Percentiles rank a stretch among this genome's conserved stretches.
phyloP scores from a whole-genome alignment of 768 basidiomycete species.

The Suillus lakei region DNA sequence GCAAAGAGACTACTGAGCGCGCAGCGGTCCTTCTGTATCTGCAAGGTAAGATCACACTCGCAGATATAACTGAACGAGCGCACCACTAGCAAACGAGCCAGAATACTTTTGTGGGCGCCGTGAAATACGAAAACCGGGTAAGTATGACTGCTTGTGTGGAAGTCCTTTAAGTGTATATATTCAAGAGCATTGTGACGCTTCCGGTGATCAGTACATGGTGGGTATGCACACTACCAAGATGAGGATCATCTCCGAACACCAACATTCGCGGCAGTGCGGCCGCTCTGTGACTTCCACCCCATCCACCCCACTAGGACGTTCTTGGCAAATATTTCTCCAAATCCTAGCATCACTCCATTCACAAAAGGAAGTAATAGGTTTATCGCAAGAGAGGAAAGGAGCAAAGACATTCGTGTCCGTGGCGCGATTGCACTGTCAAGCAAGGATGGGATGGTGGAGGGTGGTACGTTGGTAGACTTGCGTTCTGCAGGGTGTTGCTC shows the following conservation, averaged over 20 bases:
- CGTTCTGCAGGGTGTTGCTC: constrained; percentile 26
- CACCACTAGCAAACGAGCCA: neutral
- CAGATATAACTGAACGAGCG: neutral
- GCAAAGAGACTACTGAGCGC: neutral
- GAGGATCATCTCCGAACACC: constrained; percentile 27
- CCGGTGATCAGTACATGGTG: neutral
- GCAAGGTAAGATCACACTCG: neutral
- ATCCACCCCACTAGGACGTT: constrained; percentile 65
- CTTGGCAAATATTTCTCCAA: constrained; percentile 91
- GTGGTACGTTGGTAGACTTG: constrained; percentile 29
- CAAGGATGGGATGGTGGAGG: constrained; percentile 67
- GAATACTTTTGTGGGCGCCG: neutral
- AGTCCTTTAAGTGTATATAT: neutral
- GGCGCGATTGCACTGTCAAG: constrained; percentile 71
- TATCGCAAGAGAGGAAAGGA: constrained; percentile 78
- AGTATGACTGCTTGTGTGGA: neutral
- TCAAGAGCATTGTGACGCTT: neutral
- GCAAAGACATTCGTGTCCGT: constrained; percentile 57
- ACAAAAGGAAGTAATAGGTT: constrained; percentile 88
- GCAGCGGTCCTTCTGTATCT: neutral
- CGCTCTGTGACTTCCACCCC: constrained; percentile 43
- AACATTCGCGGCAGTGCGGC: constrained; percentile 28
- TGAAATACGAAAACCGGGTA: neutral
- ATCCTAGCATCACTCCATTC: constrained; percentile 96
- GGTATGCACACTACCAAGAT: neutral